These are phyloP conservation scores for Gracilaria vermiculophylla DNA, from an alignment of 23 red algal genomes.

Conservation along the genomic window DNA sequence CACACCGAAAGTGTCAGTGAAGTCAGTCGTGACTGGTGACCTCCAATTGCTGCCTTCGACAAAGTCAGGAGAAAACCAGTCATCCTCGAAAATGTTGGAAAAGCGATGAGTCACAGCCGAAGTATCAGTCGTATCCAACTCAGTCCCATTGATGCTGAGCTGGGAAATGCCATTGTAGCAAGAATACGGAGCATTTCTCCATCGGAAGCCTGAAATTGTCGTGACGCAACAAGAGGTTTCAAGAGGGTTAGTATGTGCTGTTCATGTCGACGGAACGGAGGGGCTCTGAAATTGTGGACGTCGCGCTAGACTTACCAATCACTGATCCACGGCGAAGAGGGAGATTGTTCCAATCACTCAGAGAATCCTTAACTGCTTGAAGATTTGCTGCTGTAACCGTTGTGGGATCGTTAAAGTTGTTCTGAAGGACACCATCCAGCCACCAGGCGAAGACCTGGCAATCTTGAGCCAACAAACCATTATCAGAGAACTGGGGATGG, in stretches of 20 bases:
- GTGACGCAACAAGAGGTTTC: too few species aligned
- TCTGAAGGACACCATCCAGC: conserved; percentile 46
- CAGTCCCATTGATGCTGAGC: conserved; percentile 47
- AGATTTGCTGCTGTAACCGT: conserved; percentile 18
- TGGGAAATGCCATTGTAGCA: conserved; percentile 53
- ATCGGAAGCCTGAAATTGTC: conserved; percentile 38
- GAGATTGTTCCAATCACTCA: conserved; percentile 55
- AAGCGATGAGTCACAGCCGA: conserved; percentile 40
- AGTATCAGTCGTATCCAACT: conserved; percentile 7
- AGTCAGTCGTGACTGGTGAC: conserved; percentile 8
- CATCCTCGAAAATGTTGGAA: conserved; percentile 51
- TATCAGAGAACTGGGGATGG: conserved; percentile 58
- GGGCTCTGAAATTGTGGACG: not conserved
- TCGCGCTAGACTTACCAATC: conserved; percentile 29
- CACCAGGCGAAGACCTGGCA: conserved; percentile 54
- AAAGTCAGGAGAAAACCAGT: conserved; percentile 58
- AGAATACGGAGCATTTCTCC: conserved; percentile 40
- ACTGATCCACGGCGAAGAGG: conserved; percentile 53
- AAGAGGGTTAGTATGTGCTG: not conserved
- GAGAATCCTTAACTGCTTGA: conserved; percentile 8
- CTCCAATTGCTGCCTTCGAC: conserved; percentile 38
- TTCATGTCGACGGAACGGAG: not conserved
- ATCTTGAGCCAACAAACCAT: conserved; percentile 40
- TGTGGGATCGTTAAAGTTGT: conserved; percentile 30
- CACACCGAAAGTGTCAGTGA: conserved; percentile 6